phyloP scores from a whole-genome alignment of 495 filamentous ascomycete genomes.

The Pseudevernia furfuracea region DNA sequence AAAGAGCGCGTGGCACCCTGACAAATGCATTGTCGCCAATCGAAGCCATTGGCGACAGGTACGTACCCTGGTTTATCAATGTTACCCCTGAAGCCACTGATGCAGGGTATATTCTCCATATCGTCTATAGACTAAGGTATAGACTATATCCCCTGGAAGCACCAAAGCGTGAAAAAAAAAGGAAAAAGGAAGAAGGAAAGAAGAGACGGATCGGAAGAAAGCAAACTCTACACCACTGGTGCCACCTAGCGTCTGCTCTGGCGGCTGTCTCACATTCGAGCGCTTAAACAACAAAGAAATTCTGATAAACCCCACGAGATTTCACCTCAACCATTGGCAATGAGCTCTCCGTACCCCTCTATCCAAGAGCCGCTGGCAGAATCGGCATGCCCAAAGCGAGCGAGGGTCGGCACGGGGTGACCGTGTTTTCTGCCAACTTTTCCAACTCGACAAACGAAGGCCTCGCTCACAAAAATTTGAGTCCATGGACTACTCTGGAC shows the following conservation, averaged over 20 bases:
- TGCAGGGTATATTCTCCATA: neutral
- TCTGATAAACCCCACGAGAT: neutral
- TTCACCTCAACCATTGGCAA: neutral
- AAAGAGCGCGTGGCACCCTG: neutral
- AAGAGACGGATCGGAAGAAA: neutral
- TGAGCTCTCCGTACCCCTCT: neutral
- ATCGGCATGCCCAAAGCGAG: neutral
- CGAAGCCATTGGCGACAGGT: neutral
- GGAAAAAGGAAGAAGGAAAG: neutral
- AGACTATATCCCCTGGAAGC: neutral
- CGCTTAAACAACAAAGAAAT: constrained; percentile 7
- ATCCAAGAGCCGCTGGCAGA: too few species aligned
- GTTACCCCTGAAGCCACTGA: neutral
- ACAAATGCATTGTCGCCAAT: neutral
- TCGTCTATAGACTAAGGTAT: too few species aligned
- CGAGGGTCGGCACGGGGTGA: neutral
- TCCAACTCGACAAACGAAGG: too few species aligned
- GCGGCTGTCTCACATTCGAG: constrained; percentile 13
- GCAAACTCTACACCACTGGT: neutral
- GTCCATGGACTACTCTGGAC: too few species aligned
- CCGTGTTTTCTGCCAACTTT: too few species aligned
- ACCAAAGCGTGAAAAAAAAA: too few species aligned
- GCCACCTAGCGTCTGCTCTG: neutral
- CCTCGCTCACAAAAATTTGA: too few species aligned
- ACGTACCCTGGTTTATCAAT: neutral